Evolutionary conservation across 176 grass and related monocot species (phyloP), one percentile per base, ranked within the genome.

Genomic region (Leersia perrieri): DNA sequence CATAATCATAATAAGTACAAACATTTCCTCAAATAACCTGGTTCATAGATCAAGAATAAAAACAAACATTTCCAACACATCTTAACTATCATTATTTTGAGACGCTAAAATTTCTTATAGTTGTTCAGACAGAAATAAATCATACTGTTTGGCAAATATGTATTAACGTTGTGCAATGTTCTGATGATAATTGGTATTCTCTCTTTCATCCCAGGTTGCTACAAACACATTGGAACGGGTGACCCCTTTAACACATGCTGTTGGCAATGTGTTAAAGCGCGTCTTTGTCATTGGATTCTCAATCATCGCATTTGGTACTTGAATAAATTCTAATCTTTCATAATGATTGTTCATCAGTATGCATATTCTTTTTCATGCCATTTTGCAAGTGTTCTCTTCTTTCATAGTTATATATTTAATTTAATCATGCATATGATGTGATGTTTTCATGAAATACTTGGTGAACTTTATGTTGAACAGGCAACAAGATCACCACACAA

Each of bases 231-330:
- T 97, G 82, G 91, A 97, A 86, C 81, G 94, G 34, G 94, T 97
- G 77, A 84, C 94, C 73, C 94, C 94, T 74, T 89, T 97, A 62
- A 89, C 94, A 53, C 94, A 97, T 53, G 94, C 94, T 20, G 91
- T 97, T 15, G 94, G 94, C 64, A 97, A 97, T 80, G 94, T 97
- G 74, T 81, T 97, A 71, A 97, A 97, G 83, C 94, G 94, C 78
- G 94, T 97, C 30, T 97, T 97, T 71, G 94, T 97, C 65, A 97
- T 97, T 58, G 94, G 91, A 40, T 97, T 97, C 82, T 91, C 94
- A 35, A 97, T 97, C 62, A 79, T 97, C 4, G 5, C 73, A 33
- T 97, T 97, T 7, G 94, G 94, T 97, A 94, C 42, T 76, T 64
- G 14, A 62, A n/a, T 31, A 15, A 44, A 58, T 73, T 77, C 33